These are phyloP conservation scores for Staphylotrichum tortipilum DNA, from an alignment of 495 filamentous ascomycete species.

Conservation along the genomic window DNA sequence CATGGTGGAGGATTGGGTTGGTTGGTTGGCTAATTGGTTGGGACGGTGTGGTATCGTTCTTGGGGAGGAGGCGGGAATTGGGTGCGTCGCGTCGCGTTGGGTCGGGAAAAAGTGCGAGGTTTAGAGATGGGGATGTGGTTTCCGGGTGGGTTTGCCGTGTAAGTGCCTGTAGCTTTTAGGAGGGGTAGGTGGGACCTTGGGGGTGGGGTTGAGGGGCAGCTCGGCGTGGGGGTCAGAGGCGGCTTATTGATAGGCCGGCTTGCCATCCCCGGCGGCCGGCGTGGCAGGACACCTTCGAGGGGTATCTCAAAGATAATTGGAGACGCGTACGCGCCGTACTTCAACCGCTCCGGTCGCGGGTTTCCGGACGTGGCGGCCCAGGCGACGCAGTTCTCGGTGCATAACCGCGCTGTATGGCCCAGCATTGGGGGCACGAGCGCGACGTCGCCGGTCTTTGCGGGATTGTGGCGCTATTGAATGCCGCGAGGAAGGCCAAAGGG, in stretches of 20 bases:
- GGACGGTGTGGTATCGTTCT: no score
- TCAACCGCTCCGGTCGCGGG: constrained; percentile 54
- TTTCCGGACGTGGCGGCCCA: constrained; percentile 70
- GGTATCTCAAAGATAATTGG: constrained; percentile 34
- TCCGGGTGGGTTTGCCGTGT: no score
- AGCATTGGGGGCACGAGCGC: constrained; percentile 52
- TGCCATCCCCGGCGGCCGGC: no score
- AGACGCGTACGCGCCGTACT: constrained; percentile 16
- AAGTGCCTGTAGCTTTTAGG: neutral
- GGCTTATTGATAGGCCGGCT: no score
- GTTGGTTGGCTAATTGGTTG: no score
- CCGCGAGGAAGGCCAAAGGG: constrained; percentile 50
- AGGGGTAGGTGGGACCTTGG: neutral
- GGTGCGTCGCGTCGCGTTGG: no score
- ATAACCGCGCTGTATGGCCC: neutral
- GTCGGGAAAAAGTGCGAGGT: no score
- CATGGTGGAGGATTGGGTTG: constrained; percentile 9
- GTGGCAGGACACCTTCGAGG: constrained; percentile 41
- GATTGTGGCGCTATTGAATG: constrained; percentile 61
- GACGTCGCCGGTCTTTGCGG: constrained; percentile 54
- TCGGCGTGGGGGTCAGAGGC: neutral
- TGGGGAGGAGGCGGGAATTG: no score
- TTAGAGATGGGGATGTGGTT: no score
- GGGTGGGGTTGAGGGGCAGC: neutral
- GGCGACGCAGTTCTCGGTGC: constrained; percentile 8